phyloP scores from a whole-genome alignment of 441 rosid species.

The Raphanus hybrid region DNA sequence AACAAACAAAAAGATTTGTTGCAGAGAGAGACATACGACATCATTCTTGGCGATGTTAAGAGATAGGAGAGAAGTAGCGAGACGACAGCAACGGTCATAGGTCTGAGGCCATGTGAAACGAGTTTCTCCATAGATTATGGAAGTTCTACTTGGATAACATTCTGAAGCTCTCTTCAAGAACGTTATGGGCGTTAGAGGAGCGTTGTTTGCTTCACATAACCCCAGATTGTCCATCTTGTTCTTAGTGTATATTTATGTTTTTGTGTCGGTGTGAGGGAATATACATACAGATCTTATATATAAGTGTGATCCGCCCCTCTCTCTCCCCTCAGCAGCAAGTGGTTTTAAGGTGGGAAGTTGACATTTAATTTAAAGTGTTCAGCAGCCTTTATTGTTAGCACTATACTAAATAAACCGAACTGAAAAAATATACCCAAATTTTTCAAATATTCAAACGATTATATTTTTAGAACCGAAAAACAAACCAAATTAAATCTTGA shows the following conservation, averaged over 20 bases:
- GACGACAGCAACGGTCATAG: conserved; percentile 61
- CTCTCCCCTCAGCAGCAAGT: not conserved
- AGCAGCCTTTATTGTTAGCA: no score
- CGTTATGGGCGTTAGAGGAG: conserved; percentile 62
- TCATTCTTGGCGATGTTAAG: conserved; percentile 53
- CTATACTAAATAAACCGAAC: no score
- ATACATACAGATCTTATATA: not conserved
- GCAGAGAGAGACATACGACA: conserved; percentile 48
- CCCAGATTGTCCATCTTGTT: conserved; percentile 53
- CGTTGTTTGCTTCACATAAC: conserved; percentile 64
- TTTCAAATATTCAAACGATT: no score
- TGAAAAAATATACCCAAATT: no score
- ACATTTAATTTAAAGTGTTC: no score
- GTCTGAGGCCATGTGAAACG: conserved; percentile 76
- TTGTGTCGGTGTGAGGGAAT: not conserved
- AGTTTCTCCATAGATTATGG: conserved; percentile 53
- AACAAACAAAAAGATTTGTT: not conserved
- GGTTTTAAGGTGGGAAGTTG: no score
- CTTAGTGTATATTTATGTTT: not conserved
- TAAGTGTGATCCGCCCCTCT: not conserved
- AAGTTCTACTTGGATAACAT: conserved; percentile 55
- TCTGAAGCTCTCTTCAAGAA: conserved; percentile 70
- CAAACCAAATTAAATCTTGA: no score
- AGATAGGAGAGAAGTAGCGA: conserved; percentile 60
- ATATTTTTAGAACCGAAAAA: no score